phyloP scores from a whole-genome alignment of 179 eudicot species.

The Camellia oleifera region DNA sequence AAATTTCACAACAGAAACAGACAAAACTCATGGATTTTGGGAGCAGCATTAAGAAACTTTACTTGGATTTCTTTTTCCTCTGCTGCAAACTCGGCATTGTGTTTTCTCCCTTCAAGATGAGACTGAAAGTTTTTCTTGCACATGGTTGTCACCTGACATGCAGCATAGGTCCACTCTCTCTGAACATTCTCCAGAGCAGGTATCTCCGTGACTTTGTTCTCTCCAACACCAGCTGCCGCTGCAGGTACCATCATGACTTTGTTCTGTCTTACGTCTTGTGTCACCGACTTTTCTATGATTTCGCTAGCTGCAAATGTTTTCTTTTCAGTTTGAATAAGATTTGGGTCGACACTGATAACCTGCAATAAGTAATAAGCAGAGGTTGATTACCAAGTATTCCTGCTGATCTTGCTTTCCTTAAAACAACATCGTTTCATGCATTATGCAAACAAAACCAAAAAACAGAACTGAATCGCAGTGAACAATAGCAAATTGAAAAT shows the following conservation, averaged over 20 bases:
- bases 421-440: too few relatives aligned
- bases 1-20: too few relatives aligned
- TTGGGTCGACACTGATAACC: neutral
- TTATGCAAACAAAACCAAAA: too few relatives aligned
- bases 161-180: constrained; percentile 22
- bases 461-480: too few relatives aligned
- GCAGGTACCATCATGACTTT: neutral
- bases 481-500: too few relatives aligned
- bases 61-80: too few relatives aligned
- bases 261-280: neutral
- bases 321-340: constrained; percentile 4
- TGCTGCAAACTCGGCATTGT: neutral
- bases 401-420: too few relatives aligned
- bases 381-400: too few relatives aligned
- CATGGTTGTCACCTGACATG: constrained; percentile 16
- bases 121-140: constrained; percentile 1
- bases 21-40: too few relatives aligned
- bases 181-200: neutral
- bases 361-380: too few relatives aligned
- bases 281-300: neutral
- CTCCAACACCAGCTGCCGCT: too few relatives aligned
- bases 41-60: too few relatives aligned
- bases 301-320: neutral
- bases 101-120: constrained; percentile 21
- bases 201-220: neutral